Evolutionary conservation across 192 early-diverging fungal genomes (phyloP).

Genomic region (Gaertneriomyces semiglobifer): DNA sequence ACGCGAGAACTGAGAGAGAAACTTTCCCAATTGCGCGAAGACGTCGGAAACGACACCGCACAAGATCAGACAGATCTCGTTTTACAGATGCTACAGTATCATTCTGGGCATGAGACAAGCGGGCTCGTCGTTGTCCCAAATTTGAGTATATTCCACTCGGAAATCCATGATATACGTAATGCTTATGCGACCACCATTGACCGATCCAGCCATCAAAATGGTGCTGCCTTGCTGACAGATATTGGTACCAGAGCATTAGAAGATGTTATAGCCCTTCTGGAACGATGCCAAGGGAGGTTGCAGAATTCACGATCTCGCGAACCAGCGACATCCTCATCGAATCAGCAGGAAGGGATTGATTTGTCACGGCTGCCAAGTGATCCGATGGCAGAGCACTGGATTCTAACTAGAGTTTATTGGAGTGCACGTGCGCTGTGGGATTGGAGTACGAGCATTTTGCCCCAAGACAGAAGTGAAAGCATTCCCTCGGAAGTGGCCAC

Average conservation of each 20-base stretch:
- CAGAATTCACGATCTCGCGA: neutral
- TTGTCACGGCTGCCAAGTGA: neutral
- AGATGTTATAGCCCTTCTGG: neutral
- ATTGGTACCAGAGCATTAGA: constrained; percentile 1
- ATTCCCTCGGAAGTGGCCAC: no score
- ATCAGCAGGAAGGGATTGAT: no score
- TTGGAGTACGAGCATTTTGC: neutral
- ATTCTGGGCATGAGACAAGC: neutral
- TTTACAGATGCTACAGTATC: neutral
- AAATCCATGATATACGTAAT: neutral
- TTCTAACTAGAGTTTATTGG: constrained; percentile 8
- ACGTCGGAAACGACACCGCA: neutral
- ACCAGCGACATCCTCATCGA: neutral
- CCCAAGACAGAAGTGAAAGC: no score
- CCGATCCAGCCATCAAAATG: neutral
- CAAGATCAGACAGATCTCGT: constrained; percentile 5
- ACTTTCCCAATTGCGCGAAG: neutral
- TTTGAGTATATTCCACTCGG: neutral
- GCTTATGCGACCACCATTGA: neutral
- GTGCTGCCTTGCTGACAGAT: neutral
- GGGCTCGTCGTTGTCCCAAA: neutral
- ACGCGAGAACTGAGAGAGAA: neutral
- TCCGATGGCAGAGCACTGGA: neutral
- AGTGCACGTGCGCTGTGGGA: constrained; percentile 1
- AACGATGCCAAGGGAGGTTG: neutral